These are phyloP conservation scores for Phytopythium litorale DNA, from an alignment of 352 stramenopile genomes.

Conservation along the genomic window DNA sequence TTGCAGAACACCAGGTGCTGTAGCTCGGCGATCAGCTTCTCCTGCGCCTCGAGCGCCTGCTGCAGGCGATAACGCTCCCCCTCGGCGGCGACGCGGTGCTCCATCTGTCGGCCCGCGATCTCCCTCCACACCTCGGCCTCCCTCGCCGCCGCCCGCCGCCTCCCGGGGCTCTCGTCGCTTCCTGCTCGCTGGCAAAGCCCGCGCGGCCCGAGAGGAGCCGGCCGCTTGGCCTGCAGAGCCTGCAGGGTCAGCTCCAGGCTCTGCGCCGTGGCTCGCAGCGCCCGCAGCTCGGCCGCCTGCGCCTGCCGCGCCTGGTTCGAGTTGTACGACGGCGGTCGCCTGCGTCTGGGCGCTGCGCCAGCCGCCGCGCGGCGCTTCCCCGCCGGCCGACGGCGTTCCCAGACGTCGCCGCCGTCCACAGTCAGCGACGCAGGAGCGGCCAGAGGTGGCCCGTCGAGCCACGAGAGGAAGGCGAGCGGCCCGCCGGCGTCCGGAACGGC, in stretches of 20 bases:
- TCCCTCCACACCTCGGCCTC: constrained; percentile 8
- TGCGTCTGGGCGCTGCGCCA: background rate
- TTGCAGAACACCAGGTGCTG: constrained; percentile 6
- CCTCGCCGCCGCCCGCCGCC: background rate
- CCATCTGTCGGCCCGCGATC: constrained; percentile 11
- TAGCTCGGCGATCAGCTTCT: constrained; percentile 10
- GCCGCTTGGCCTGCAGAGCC: background rate
- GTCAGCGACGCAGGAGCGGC: too few species aligned
- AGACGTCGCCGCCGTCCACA: too few species aligned
- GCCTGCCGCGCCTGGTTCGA: constrained; percentile 19
- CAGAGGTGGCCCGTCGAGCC: background rate
- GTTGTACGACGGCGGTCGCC: background rate
- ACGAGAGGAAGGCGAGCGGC: background rate
- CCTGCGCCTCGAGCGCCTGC: constrained; percentile 5
- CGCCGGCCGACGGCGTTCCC: background rate
- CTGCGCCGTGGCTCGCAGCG: constrained; percentile 10
- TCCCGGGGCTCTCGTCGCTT: background rate
- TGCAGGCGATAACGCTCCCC: constrained; percentile 8
- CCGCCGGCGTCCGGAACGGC: background rate
- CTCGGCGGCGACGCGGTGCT: constrained; percentile 12
- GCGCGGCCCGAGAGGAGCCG: too few species aligned
- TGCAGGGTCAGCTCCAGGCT: background rate
- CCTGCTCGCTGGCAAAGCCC: too few species aligned
- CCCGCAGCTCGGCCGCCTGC: constrained; percentile 15
- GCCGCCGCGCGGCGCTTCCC: background rate